Evolutionary conservation across 2,329 filamentous ascomycete species (phyloP), one percentile per base, ranked within the genome.

Genomic region (Thermomyces lanuginosus): DNA sequence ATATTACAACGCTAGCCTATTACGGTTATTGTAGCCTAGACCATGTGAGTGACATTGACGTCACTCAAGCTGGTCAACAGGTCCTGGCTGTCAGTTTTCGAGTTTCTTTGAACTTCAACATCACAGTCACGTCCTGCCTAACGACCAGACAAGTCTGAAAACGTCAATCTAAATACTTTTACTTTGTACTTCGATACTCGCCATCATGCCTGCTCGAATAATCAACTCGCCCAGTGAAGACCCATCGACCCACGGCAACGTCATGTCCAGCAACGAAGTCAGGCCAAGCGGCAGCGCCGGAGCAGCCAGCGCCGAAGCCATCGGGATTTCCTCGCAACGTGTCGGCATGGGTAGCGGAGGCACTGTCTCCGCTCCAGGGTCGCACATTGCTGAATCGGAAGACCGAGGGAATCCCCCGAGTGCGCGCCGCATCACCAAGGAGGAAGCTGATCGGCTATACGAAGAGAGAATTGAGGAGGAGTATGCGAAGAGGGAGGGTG

Each of bases 401-500:
- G 35, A 37, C 19, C 25, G 32, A 15, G 36, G 35, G 23, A 34
- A 34, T 16, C 24, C 33, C 8, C 36, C 38, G 6, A 32, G 37
- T 11, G 38, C 42, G 12, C 37, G 34, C 12, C 31, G 38, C n/a
- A 28, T 51, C 43, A 58, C 46, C 29, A 49, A 49, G 35, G 53
- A 53, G 24, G 55, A 60, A 31, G 55, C 51, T 2, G 56, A 60
- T 32, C 44, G 48, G 8, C 32, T 55, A 21, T 61, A 59, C 33
- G 48, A 57, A 33, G 56, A 60, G 38, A 47, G 53, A 8, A 60
- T 61, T 41, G 58, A 58, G 42, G 56, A 58, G 24, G 58, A 62
- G 38, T 56, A 58, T 41, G 52, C 53, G 31, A 56, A 58, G 49
- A 38, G 55, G 26, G 56, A 59, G 37, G 49, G 51, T 1, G 51